A percentile compares a stretch with the other conserved stretches of the same genome.
These are phyloP conservation scores for Berkeleyomyces basicola DNA, from an alignment of 2,329 filamentous ascomycete genomes.

Conservation along the genomic window DNA sequence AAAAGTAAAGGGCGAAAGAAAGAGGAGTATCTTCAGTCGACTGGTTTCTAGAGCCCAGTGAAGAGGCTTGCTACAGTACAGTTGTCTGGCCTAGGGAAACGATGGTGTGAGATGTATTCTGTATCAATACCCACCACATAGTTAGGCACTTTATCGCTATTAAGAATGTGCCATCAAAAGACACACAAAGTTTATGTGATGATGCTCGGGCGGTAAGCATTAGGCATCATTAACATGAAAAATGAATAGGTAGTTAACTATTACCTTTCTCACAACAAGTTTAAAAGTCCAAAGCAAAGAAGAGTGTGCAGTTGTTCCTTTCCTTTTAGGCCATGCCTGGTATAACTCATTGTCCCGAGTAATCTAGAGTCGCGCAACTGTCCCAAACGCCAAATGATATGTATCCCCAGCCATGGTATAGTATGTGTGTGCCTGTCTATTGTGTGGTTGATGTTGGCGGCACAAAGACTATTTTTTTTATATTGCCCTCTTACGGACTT, in stretches of 20 bases:
- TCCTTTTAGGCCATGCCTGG: neutral
- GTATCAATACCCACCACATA: neutral
- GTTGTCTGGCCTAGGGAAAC: neutral
- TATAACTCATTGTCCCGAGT: neutral
- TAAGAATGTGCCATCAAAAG: neutral
- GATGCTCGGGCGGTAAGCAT: neutral
- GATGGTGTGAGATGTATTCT: neutral
- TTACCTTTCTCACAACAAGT: neutral
- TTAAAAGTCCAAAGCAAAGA: no score
- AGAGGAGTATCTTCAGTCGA: slow-evolving; percentile 8
- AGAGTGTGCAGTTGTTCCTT: neutral
- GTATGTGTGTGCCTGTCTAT: neutral
- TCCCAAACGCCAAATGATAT: neutral
- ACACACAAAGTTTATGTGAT: neutral
- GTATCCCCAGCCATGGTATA: neutral
- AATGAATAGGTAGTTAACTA: neutral
- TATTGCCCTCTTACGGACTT: slow-evolving; percentile 40
- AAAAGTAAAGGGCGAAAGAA: slow-evolving; percentile 9
- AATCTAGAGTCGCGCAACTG: neutral
- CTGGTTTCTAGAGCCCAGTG: slow-evolving; percentile 7
- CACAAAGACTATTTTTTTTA: slow-evolving; percentile 14
- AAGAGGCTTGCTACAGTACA: neutral
- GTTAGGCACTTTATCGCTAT: neutral
- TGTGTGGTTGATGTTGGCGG: neutral
- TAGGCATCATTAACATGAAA: neutral